These are phyloP conservation scores for Cutaneotrichosporon sp. DNA, from an alignment of 1,284 basidiomycete genomes.

Conservation along the genomic window DNA sequence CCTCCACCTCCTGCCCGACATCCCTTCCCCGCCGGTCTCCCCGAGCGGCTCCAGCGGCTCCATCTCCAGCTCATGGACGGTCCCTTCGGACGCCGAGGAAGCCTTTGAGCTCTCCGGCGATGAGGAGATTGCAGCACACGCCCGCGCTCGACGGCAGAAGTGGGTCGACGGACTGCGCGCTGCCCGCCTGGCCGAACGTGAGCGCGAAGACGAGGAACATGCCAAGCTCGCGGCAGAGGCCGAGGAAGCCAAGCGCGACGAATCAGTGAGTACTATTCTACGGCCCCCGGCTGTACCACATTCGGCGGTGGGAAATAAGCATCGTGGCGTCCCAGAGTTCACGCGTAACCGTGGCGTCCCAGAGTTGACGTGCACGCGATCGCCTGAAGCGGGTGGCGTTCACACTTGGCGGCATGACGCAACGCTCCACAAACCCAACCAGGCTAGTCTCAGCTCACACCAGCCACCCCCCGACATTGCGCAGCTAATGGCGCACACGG, in stretches of 20 bases:
- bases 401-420: not conserved
- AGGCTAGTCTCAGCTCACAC: not conserved
- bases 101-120: constrained; percentile 70
- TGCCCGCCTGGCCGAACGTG: constrained; percentile 61
- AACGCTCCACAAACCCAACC: not conserved
- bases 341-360: not conserved
- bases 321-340: not conserved
- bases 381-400: not conserved
- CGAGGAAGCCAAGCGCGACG: constrained; percentile 70
- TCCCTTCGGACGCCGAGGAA: constrained; percentile 79
- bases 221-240: constrained; percentile 59
- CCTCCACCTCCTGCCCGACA: constrained; percentile 66
- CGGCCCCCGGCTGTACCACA: too few species aligned
- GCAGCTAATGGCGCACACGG: constrained; percentile 74
- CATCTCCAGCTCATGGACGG: constrained; percentile 60
- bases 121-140: constrained; percentile 65
- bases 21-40: constrained; percentile 26
- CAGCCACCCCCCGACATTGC: constrained; percentile 69
- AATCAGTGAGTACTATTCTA: constrained; percentile 39
- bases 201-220: constrained; percentile 62
- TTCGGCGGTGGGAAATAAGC: too few species aligned
- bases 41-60: constrained; percentile 16
- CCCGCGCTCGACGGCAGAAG: constrained; percentile 64
- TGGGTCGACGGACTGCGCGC: constrained; percentile 64
- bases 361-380: constrained; percentile 5